phyloP scores from a whole-genome alignment of 139 green algal species.

The Chlamydomonas schloesseri region DNA sequence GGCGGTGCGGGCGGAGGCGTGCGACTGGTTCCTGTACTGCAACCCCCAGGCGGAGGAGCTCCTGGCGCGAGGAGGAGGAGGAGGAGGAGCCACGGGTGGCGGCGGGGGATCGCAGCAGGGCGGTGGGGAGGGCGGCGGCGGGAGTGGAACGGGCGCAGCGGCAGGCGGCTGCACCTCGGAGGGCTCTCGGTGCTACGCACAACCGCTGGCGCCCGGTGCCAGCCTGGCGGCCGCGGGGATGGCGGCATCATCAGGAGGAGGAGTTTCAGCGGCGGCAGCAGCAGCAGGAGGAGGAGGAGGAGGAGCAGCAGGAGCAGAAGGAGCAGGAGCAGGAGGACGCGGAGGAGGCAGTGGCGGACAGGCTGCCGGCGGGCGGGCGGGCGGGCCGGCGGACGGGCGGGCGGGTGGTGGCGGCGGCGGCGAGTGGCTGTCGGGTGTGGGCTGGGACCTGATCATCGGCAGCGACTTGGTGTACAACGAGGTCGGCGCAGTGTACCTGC shows the following conservation, averaged over 20 bases:
- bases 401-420: background rate
- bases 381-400: background rate
- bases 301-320: too few species aligned
- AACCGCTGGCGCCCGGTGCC: too few species aligned
- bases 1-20: background rate
- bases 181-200: too few species aligned
- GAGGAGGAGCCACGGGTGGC: too few species aligned
- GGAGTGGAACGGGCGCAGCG: background rate
- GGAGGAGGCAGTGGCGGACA: background rate
- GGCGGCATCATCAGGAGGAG: too few species aligned
- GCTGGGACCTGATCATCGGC: slow-evolving; percentile 54
- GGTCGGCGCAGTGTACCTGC: slow-evolving; percentile 22
- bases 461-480: slow-evolving; percentile 59
- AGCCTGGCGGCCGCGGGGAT: too few species aligned
- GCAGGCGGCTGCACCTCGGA: background rate
- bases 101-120: too few species aligned
- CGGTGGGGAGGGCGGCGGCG: too few species aligned
- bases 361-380: background rate
- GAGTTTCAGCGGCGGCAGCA: too few species aligned
- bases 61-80: background rate
- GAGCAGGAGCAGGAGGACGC: background rate
- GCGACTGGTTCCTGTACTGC: slow-evolving; percentile 47
- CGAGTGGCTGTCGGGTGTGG: background rate
- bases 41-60: background rate
- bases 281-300: too few species aligned